A percentile compares a stretch with the other conserved stretches of the same genome.
These are phyloP conservation scores for Beauveria sp. DNA, from an alignment of 2,329 filamentous ascomycete species.

Conservation along the genomic window DNA sequence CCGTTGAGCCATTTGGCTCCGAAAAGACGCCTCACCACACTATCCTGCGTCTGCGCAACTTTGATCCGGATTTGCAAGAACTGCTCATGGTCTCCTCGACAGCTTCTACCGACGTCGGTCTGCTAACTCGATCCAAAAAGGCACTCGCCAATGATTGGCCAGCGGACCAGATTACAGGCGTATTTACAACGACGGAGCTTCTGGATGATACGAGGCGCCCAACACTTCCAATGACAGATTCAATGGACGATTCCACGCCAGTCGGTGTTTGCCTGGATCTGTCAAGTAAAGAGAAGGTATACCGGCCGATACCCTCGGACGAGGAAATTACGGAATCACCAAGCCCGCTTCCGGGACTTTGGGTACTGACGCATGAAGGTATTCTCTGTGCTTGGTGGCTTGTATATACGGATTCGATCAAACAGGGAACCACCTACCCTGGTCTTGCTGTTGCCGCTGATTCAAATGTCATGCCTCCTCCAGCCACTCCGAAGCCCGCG, in stretches of 20 bases:
- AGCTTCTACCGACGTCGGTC: constrained; percentile 67
- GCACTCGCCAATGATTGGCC: constrained; percentile 56
- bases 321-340: constrained; percentile 72
- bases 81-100: constrained; percentile 77
- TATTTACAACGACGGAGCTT: constrained; percentile 68
- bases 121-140: constrained; percentile 66
- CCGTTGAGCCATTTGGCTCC: constrained; percentile 64
- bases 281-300: constrained; percentile 72
- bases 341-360: constrained; percentile 72
- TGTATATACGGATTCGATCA: constrained; percentile 80
- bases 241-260: constrained; percentile 59
- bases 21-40: constrained; percentile 68
- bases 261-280: constrained; percentile 78
- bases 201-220: constrained; percentile 69
- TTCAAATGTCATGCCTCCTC: constrained; percentile 21
- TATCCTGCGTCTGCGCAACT: constrained; percentile 68
- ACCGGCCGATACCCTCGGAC: constrained; percentile 68
- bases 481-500: constrained; percentile 11
- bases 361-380: constrained; percentile 84
- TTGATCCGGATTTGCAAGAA: constrained; percentile 73
- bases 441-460: constrained; percentile 49
- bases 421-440: constrained; percentile 63
- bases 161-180: constrained; percentile 51
- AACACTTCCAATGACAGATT: constrained; percentile 61
- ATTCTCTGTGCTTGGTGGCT: constrained; percentile 84